Conservation (phyloP, 768 basidiomycete species). For the Serendipita sp. region DNA sequence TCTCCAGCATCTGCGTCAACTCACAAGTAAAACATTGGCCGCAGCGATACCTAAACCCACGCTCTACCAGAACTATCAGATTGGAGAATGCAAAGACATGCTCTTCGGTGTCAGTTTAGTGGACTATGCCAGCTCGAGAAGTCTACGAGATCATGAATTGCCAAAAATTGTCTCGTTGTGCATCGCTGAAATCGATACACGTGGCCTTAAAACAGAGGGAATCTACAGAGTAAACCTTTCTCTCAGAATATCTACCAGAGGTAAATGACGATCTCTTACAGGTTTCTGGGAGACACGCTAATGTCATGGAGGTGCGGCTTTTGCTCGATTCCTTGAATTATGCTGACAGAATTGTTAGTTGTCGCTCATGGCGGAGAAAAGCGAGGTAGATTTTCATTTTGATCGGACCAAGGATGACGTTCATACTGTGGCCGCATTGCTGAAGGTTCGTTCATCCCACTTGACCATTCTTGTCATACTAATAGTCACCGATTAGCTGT, state of each 20-base stretch:
- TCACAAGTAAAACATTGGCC: slow-evolving; percentile 45
- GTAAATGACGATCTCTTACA: slow-evolving; percentile 17
- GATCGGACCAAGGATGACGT: slow-evolving; percentile 57
- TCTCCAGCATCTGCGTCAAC: slow-evolving; percentile 34
- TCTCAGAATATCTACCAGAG: not conserved
- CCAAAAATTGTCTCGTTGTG: slow-evolving; percentile 72
- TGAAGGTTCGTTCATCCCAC: slow-evolving; percentile 43
- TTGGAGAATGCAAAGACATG: slow-evolving; percentile 75
- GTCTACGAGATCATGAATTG: slow-evolving; percentile 49
- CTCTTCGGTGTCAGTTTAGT: slow-evolving; percentile 79
- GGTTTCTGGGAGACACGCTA: slow-evolving; percentile 74
- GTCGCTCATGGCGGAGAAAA: slow-evolving; percentile 72
- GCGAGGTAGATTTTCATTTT: slow-evolving; percentile 62
- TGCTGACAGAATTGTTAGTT: slow-evolving; percentile 28
- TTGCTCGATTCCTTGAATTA: not conserved
- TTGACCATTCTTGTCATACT: not conserved
- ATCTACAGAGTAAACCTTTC: slow-evolving; percentile 48
- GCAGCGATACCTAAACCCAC: slow-evolving; percentile 52
- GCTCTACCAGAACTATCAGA: slow-evolving; percentile 58
- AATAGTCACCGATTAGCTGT: slow-evolving; percentile 27
- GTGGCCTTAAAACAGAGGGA: slow-evolving; percentile 63
- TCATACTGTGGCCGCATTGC: slow-evolving; percentile 62
- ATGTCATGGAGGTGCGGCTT: slow-evolving; percentile 55
- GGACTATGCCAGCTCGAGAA: slow-evolving; percentile 75
- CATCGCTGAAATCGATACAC: slow-evolving; percentile 63